Evolutionary conservation across 177 flowering plant genomes (phyloP).

Genomic region (Telopea speciosissima): DNA sequence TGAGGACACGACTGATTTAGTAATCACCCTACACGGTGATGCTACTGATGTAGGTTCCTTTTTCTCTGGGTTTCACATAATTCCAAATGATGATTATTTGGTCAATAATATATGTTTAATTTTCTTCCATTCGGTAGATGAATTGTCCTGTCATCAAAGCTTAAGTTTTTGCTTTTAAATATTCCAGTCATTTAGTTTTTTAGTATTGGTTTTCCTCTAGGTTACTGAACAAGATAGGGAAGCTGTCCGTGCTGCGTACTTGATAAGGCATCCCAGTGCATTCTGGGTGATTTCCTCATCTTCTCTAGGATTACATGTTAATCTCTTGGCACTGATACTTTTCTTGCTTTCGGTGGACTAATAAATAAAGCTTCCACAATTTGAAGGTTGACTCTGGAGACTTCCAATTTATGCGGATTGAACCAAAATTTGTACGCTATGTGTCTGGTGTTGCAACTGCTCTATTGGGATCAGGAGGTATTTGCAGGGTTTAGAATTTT

Average conservation of each 20-base stretch:
- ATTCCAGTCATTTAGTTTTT: not conserved
- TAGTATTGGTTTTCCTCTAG: constrained; percentile 22
- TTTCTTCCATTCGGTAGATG: not conserved
- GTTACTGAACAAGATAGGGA: constrained; percentile 54
- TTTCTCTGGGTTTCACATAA: not conserved
- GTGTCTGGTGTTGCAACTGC: constrained; percentile 95
- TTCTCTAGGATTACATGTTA: not conserved
- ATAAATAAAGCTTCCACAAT: constrained; percentile 8
- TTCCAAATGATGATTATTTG: not conserved
- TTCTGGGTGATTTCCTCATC: constrained; percentile 62
- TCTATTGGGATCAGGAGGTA: constrained; percentile 87
- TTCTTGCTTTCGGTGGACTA: constrained; percentile 8
- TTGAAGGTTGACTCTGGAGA: constrained; percentile 94
- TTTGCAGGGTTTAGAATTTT: not conserved
- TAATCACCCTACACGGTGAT: constrained; percentile 75
- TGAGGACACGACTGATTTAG: constrained; percentile 78
- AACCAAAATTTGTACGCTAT: constrained; percentile 77
- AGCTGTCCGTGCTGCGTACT: constrained; percentile 54
- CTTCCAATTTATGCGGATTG: constrained; percentile 79
- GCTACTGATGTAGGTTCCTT: constrained; percentile 53
- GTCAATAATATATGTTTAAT: not conserved
- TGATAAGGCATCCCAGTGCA: constrained; percentile 80
- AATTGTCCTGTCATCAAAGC: not conserved
- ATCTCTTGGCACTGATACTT: not conserved
- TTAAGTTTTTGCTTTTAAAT: not conserved